Base-by-base conservation (phyloP, 805 yeast species). In the Hanseniaspora lindneri region DNA sequence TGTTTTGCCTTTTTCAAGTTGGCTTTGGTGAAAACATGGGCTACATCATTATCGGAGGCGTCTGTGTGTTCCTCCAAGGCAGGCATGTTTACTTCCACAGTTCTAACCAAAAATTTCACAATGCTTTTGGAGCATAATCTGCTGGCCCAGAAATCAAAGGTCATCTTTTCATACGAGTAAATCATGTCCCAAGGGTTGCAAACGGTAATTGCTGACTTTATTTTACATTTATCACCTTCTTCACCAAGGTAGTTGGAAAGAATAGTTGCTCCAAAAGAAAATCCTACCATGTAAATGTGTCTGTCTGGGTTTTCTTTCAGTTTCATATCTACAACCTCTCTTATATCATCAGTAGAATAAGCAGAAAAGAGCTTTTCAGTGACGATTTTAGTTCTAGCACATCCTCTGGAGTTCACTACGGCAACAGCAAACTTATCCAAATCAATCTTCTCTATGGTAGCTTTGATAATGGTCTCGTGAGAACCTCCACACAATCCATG, bases 401-500 rank as follows among this genome's bases (percentile, higher is more conserved):
- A 82, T 3, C 94, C 94, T 58, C 94, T 69, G 16, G 83, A 71
- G 59, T 80, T 81, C 42, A 83, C 58, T 3, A 74, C 75, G 17
- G 79, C 81, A 41, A 78, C 80, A 62, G 80, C 76, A 59, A 77
- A 70, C 53, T 66, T 56, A 4, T 63, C 62, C 1, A 60, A 56
- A 28, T 72, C 68, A 41, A 79, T 62, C 19, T 64, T 61, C 40
- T 66, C 64, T 32, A 76, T 63, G 33, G 77, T 65, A 8, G 80
- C 72, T 53, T 86, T 70, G 41, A 82, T 74, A 50, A 79, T 79
- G 19, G 83, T 77, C 60, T 83, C 92, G 55, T 79, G 83, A 14
- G 85, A 77, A 1, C 94, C 94, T 51, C 92, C 89, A 24, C 83
- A 80, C 33, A 83, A 67, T 1, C 92, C 94, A 57, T 83, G 89